Percentiles rank a stretch among this genome's conserved stretches.
Conservation (phyloP, 2,329 filamentous ascomycete genomes). For the Aspergillus alliaceus region DNA sequence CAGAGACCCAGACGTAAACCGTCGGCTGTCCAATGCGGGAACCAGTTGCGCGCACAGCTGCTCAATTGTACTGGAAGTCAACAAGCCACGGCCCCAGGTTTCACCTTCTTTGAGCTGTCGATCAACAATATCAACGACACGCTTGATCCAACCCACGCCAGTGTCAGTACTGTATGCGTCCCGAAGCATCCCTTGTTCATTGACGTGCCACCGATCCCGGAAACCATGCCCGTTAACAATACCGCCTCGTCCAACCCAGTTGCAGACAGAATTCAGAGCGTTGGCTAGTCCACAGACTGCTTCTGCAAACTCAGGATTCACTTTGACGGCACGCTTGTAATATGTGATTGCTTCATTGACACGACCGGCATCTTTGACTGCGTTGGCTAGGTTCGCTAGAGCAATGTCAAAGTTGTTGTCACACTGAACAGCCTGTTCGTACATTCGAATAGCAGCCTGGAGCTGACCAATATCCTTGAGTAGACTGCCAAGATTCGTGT, state of each 20-base stretch:
- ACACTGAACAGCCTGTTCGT: slow-evolving; percentile 88
- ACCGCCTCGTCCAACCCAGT: slow-evolving; percentile 88
- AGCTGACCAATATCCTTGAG: slow-evolving; percentile 96
- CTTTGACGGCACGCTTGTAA: slow-evolving; percentile 82
- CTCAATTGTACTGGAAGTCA: slow-evolving; percentile 58
- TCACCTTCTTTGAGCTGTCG: slow-evolving; percentile 86
- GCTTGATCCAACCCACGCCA: slow-evolving; percentile 78
- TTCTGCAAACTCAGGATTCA: slow-evolving; percentile 96
- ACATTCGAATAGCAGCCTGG: slow-evolving; percentile 91
- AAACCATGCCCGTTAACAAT: slow-evolving; percentile 71
- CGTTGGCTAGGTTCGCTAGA: slow-evolving; percentile 92
- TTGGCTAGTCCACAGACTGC: slow-evolving; percentile 95
- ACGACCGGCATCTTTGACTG: slow-evolving; percentile 92
- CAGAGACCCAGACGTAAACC: slow-evolving; percentile 30
- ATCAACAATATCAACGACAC: slow-evolving; percentile 85
- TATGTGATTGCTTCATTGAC: slow-evolving; percentile 90
- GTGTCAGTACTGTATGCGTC: slow-evolving; percentile 66
- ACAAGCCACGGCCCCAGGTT: slow-evolving; percentile 74
- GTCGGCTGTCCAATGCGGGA: slow-evolving; percentile 30
- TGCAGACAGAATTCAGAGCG: slow-evolving; percentile 92
- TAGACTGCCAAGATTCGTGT: slow-evolving; percentile 92
- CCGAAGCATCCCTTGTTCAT: slow-evolving; percentile 76
- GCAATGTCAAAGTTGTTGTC: slow-evolving; percentile 97
- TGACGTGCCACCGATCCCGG: slow-evolving; percentile 90
- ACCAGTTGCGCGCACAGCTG: slow-evolving; percentile 52